Base-by-base conservation (phyloP, 1,139 yeast species). In the Geotrichum phurueaensis region DNA sequence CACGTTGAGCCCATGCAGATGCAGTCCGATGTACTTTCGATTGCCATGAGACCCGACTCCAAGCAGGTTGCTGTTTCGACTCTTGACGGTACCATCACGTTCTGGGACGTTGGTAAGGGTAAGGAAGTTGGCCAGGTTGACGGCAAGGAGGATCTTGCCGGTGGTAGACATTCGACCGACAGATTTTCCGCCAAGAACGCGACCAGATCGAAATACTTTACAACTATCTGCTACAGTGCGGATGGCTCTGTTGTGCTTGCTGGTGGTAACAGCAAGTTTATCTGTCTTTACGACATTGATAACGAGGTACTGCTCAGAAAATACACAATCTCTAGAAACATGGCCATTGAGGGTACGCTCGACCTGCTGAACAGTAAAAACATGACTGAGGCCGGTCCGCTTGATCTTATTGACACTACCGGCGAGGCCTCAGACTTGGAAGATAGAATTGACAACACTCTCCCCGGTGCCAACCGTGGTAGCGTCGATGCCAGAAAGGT, bases 381-480 rank as follows among this genome's bases (percentile, higher is more conserved):
- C 69, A 82, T 92, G 80, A 89, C 96, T 13, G 97, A 89, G 62
- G 96, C 89, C 1, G 98, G 97, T 1, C 85, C 96, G 1, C 71
- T 89, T 55, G 96, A 87, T 68, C 75, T 89, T 63, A 83, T 94
- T 57, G 98, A 94, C 71, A 81, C 85, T 53, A 86, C 84, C 63
- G 98, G 96, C 13, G 97, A 92, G 65, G 81, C 85, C 56, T 87
- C 95, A 25, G 97, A 92, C 70, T 73, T 85, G 60, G 97, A 90
- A 70, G 96, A 90, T 67, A 81, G 97, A 62, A 73, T 85, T 18
- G 97, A 91, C 70, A 74, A 75, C 50, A 76, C 86, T 0, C 77
- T 95, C 57, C 99, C 99, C 0, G 99, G 99, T 1, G 89, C 97
- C 0, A 81, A 81, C 61, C 79, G 91, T 65, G 97, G 97, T 45